A percentile compares a stretch with the other conserved stretches of the same genome.
Evolutionary conservation across 2,329 filamentous ascomycete genomes (phyloP).

Genomic region (Colletotrichum siamense): DNA sequence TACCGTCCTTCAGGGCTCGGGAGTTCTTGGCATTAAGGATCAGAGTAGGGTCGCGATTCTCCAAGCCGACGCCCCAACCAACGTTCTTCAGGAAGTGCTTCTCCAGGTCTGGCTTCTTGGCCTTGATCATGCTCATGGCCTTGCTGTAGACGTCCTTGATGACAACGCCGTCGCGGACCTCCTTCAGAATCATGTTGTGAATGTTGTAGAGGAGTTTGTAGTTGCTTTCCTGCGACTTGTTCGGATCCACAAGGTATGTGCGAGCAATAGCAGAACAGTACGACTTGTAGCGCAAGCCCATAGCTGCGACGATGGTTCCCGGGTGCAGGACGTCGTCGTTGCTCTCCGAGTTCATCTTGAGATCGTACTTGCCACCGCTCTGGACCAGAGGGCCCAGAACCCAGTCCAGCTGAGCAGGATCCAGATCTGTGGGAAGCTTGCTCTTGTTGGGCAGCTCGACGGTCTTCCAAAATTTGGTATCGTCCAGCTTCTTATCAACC

Average conservation of each 20-base stretch:
- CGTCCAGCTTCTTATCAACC: conserved; percentile 90
- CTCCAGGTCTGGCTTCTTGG: conserved; percentile 94
- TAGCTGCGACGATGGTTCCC: conserved; percentile 89
- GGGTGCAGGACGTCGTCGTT: conserved; percentile 86
- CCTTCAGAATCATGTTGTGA: conserved; percentile 89
- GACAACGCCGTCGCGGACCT: conserved; percentile 83
- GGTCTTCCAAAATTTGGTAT: conserved; percentile 90
- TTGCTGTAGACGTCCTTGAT: conserved; percentile 94
- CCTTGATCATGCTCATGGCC: conserved; percentile 78
- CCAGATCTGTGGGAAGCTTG: conserved; percentile 87
- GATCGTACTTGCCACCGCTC: conserved; percentile 93
- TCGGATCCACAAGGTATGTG: conserved; percentile 96
- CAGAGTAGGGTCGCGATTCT: conserved; percentile 84
- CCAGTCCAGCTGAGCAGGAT: conserved; percentile 91
- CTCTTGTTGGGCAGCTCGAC: conserved; percentile 71
- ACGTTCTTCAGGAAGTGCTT: conserved; percentile 94
- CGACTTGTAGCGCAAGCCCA: conserved; percentile 93
- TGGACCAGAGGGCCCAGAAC: conserved; percentile 89
- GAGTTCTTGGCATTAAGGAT: conserved; percentile 87
- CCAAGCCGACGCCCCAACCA: conserved; percentile 90
- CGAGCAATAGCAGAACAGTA: conserved; percentile 92
- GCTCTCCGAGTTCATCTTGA: conserved; percentile 79
- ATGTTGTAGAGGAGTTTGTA: conserved; percentile 88
- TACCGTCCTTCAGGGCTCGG: conserved; percentile 87
- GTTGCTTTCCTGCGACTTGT: conserved; percentile 92